phyloP scores from a whole-genome alignment of 495 filamentous ascomycete species.

The Penicillium manginii region DNA sequence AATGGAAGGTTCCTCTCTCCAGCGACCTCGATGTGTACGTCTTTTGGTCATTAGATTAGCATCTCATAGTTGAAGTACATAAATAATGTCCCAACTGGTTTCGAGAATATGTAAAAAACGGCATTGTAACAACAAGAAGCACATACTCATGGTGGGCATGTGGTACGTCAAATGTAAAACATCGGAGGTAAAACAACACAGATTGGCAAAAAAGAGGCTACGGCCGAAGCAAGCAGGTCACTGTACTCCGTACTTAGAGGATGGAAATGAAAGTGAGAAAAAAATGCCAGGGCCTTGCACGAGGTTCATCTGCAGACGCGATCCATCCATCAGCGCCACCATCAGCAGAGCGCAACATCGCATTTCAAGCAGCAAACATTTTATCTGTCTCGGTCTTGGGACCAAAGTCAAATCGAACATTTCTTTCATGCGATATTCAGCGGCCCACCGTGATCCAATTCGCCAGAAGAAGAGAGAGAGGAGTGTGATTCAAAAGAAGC shows the following conservation, averaged over 20 bases:
- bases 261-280: not conserved
- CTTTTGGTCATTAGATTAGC: not conserved
- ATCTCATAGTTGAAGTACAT: too few species aligned
- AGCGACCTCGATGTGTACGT: not conserved
- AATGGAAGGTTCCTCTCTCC: not conserved
- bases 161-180: too few species aligned
- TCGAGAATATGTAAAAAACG: too few species aligned
- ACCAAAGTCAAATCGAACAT: too few species aligned
- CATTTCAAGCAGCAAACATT: conserved; percentile 1
- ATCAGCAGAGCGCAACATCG: not conserved
- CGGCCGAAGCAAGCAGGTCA: too few species aligned
- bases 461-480: not conserved
- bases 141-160: too few species aligned
- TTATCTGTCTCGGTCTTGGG: not conserved
- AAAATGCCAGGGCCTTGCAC: not conserved
- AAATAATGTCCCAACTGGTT: too few species aligned
- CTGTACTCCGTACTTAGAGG: not conserved
- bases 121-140: too few species aligned
- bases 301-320: conserved; percentile 2
- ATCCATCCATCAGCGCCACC: conserved; percentile 7
- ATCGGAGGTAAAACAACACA: too few species aligned
- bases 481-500: not conserved
- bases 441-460: not conserved
- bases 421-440: too few species aligned
- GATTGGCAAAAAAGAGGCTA: too few species aligned